phyloP scores from a whole-genome alignment of 768 basidiomycete genomes.

The Sutorius australiensis region DNA sequence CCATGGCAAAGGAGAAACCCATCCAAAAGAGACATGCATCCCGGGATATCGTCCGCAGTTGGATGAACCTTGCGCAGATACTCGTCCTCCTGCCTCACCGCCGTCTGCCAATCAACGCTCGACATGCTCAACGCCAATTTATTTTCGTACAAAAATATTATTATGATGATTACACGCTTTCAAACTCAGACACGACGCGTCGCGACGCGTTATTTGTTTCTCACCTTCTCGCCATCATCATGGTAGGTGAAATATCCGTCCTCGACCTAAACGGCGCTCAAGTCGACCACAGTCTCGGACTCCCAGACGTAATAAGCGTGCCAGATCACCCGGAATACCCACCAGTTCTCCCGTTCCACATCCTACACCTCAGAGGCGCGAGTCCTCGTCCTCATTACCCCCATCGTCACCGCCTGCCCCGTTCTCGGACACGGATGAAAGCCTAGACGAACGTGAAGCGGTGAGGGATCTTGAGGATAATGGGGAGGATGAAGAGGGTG shows the following conservation, averaged over 20 bases:
- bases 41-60: constrained; percentile 73
- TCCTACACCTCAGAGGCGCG: constrained; percentile 46
- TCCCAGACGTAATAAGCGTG: constrained; percentile 59
- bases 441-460: constrained; percentile 65
- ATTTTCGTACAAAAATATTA: constrained; percentile 1
- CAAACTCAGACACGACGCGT: constrained; percentile 44
- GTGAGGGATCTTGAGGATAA: constrained; percentile 65
- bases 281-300: constrained; percentile 34
- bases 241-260: constrained; percentile 34
- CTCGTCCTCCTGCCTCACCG: constrained; percentile 64
- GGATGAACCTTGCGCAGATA: constrained; percentile 67
- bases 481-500: constrained; percentile 78
- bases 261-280: background rate
- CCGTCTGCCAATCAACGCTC: constrained; percentile 46
- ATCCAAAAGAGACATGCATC: constrained; percentile 75
- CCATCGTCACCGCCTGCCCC: constrained; percentile 81
- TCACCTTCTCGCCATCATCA: constrained; percentile 23
- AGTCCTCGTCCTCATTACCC: constrained; percentile 73
- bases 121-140: constrained; percentile 30
- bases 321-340: constrained; percentile 52
- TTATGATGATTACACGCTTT: constrained; percentile 33
- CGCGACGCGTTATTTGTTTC: constrained; percentile 40
- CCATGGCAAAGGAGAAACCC: constrained; percentile 70
- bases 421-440: constrained; percentile 87
- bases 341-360: constrained; percentile 43